Evolutionary conservation across 2,329 filamentous ascomycete genomes (phyloP).

Genomic region (Trichoderma aggressivum): DNA sequence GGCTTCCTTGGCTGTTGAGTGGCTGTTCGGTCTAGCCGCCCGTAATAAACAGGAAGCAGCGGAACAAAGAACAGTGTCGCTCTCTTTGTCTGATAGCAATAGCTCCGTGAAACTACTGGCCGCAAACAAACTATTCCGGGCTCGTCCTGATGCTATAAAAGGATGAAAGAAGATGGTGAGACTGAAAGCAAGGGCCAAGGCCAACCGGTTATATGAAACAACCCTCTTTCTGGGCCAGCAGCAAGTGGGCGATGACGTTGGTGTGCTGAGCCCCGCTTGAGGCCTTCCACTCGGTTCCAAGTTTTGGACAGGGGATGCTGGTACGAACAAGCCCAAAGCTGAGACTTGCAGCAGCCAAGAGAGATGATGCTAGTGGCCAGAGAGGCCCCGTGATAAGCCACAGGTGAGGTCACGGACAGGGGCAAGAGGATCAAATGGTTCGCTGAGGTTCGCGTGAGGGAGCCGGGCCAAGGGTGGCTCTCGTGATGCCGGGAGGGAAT

Average conservation of each 20-base stretch:
- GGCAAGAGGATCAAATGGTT: neutral
- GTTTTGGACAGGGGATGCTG: constrained; percentile 11
- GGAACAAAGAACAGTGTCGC: neutral
- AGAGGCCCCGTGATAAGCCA: constrained; percentile 16
- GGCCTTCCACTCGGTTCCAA: constrained; percentile 15
- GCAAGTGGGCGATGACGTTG: constrained; percentile 12
- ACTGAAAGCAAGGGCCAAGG: neutral
- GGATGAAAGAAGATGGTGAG: constrained; percentile 7
- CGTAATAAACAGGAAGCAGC: neutral
- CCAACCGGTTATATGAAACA: constrained; percentile 11
- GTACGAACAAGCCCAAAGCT: neutral
- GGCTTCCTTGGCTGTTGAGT: neutral
- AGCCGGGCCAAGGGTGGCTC: neutral
- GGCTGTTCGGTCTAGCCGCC: neutral
- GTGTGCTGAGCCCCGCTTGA: constrained; percentile 20
- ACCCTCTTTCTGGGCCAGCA: neutral
- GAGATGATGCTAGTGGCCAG: neutral
- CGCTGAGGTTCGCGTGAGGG: neutral
- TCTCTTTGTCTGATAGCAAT: neutral
- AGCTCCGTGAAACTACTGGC: neutral
- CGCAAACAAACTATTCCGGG: neutral
- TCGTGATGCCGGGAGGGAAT: constrained; percentile 2
- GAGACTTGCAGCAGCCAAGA: neutral
- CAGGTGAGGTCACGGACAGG: constrained; percentile 14
- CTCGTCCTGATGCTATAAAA: neutral